phyloP scores from a whole-genome alignment of 2,329 filamentous ascomycete genomes.

The Trichoderma sp. region DNA sequence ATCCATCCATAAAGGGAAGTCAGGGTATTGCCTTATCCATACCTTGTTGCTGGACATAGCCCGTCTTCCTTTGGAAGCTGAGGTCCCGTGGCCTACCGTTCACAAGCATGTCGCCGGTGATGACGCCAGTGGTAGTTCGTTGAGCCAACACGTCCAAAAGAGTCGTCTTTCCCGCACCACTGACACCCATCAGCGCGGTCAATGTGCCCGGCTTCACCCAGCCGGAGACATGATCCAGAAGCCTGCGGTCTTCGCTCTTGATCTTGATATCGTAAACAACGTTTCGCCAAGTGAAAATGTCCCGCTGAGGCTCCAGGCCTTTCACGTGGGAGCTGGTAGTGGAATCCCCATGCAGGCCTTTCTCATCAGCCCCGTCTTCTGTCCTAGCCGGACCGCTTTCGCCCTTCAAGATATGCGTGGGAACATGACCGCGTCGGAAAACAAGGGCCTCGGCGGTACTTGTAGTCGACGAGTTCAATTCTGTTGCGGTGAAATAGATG shows the following conservation, averaged over 20 bases:
- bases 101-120: slow-evolving; percentile 68
- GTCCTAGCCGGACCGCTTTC: slow-evolving; percentile 36
- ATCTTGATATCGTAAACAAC: slow-evolving; percentile 73
- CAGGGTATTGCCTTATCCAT: background rate
- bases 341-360: background rate
- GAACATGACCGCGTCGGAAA: slow-evolving; percentile 60
- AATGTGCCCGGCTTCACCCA: slow-evolving; percentile 90
- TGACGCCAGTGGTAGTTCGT: slow-evolving; percentile 61
- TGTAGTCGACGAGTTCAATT: slow-evolving; percentile 64
- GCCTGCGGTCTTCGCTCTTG: slow-evolving; percentile 68
- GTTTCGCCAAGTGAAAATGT: slow-evolving; percentile 77
- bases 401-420: slow-evolving; percentile 44
- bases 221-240: slow-evolving; percentile 79
- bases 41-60: slow-evolving; percentile 69
- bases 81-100: slow-evolving; percentile 59
- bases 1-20: background rate
- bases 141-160: slow-evolving; percentile 48
- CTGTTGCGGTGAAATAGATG: slow-evolving; percentile 64
- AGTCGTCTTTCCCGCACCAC: slow-evolving; percentile 49
- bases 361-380: slow-evolving; percentile 39
- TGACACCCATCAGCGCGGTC: slow-evolving; percentile 74
- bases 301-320: slow-evolving; percentile 48
- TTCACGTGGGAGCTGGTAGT: slow-evolving; percentile 1
- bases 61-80: slow-evolving; percentile 66
- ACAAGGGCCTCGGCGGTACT: slow-evolving; percentile 71